Conservation (phyloP, 164 flowering plant species). For the Umbilicus rupestris region DNA sequence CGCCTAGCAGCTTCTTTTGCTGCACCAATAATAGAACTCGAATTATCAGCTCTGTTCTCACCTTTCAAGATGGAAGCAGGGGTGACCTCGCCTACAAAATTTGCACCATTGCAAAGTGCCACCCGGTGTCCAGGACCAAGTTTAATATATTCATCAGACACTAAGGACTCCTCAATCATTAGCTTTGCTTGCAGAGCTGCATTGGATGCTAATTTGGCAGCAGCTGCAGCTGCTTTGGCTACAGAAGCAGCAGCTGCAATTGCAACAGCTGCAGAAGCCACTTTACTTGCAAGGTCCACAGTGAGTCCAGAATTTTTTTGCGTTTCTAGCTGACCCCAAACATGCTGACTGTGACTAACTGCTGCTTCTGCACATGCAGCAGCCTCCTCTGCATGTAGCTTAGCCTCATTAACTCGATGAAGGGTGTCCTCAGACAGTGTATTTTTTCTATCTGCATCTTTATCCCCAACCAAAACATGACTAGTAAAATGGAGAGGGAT, state of each 20-base stretch:
- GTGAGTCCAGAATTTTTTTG: slow-evolving; percentile 46
- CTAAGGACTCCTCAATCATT: slow-evolving; percentile 73
- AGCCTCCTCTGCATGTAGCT: slow-evolving; percentile 74
- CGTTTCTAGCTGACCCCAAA: slow-evolving; percentile 62
- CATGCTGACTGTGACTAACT: slow-evolving; percentile 45
- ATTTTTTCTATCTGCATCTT: slow-evolving; percentile 23
- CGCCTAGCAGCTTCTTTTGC: slow-evolving; percentile 72
- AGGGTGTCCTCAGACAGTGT: slow-evolving; percentile 41
- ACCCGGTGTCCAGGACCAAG: slow-evolving; percentile 15
- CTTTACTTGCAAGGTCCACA: slow-evolving; percentile 49
- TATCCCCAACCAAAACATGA: slow-evolving; percentile 17
- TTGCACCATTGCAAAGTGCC: slow-evolving; percentile 20
- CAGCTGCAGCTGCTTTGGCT: slow-evolving; percentile 97
- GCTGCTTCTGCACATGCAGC: slow-evolving; percentile 59
- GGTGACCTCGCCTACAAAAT: slow-evolving; percentile 32
- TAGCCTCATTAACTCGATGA: slow-evolving; percentile 56
- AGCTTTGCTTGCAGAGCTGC: slow-evolving; percentile 89
- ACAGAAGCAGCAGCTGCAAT: slow-evolving; percentile 90
- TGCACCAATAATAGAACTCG: slow-evolving; percentile 54
- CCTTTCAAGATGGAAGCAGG: slow-evolving; percentile 57
- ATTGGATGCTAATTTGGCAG: slow-evolving; percentile 84
- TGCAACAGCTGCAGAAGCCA: slow-evolving; percentile 77
- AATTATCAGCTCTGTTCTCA: slow-evolving; percentile 23
- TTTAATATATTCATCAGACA: slow-evolving; percentile 17
- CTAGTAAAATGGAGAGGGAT: slow-evolving; percentile 11